Evolutionary conservation across 495 filamentous ascomycete genomes (phyloP).

Genomic region (Cryomyces minteri): DNA sequence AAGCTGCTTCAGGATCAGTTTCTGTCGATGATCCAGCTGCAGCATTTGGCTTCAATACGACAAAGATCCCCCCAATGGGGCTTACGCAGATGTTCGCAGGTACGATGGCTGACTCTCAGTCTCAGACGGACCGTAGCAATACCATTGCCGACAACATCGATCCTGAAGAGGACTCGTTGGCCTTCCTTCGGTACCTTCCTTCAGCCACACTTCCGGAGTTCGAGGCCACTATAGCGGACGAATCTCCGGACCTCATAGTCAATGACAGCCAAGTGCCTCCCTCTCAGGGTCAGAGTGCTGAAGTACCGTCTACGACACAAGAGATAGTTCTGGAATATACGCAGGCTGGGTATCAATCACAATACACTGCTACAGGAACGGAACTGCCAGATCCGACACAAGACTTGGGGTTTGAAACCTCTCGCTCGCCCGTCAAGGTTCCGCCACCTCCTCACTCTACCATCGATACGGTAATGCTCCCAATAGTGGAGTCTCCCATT

Average conservation of each 20-base stretch:
- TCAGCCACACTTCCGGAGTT: slow-evolving; percentile 30
- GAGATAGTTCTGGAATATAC: not conserved
- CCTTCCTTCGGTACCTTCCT: slow-evolving; percentile 31
- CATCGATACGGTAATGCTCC: slow-evolving; percentile 45
- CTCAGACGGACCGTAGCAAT: slow-evolving; percentile 8
- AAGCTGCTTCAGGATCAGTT: not conserved
- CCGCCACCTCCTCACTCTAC: slow-evolving; percentile 43
- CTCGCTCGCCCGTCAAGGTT: slow-evolving; percentile 31
- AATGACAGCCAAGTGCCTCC: slow-evolving; percentile 3
- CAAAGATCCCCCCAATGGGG: slow-evolving; percentile 29
- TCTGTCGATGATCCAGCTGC: slow-evolving; percentile 11
- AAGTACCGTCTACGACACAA: too few species aligned
- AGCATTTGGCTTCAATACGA: slow-evolving; percentile 19
- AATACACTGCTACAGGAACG: slow-evolving; percentile 31
- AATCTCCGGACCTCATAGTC: not conserved
- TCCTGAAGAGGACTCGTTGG: slow-evolving; percentile 26
- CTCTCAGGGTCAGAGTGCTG: not conserved
- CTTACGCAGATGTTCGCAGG: slow-evolving; percentile 87
- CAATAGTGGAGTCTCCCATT: slow-evolving; percentile 38
- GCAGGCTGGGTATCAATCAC: not conserved
- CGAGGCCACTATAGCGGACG: not conserved
- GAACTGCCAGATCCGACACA: slow-evolving; percentile 65
- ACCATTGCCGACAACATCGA: slow-evolving; percentile 11
- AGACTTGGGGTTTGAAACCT: slow-evolving; percentile 56
- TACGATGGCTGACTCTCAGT: slow-evolving; percentile 54